Evolutionary conservation across 495 filamentous ascomycete species (phyloP), one percentile per base, ranked within the genome.

Genomic region (Penicillium salamii): DNA sequence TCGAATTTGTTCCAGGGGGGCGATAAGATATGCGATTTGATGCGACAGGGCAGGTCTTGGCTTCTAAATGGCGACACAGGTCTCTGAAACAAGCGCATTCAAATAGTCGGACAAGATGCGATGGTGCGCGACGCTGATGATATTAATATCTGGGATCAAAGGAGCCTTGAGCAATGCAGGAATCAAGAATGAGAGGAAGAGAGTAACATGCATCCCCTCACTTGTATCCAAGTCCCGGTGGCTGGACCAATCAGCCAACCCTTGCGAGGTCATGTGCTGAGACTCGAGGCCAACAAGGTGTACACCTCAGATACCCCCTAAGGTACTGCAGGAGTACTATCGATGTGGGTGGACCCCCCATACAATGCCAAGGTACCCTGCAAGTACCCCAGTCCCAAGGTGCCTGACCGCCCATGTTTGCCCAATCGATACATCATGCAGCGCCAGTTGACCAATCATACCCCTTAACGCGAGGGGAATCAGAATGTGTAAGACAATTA

Each of bases 171-270:
- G 35, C 48, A 55, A 58, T 53, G 54, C 42, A 55, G 53, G 32
- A 48, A 32, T 44, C 53, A 23, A 34, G 44, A 38, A 29, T 29
- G 26, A 17, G 46, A 48, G 31, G 43, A 36, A 3, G 51, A 56
- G 49, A 48, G 42, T 4, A 46, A 13, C 43, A 35, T 44, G 24
- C 39, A 15, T 54, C 55, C 58, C 55, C 55, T 59, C 58, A 58
- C 52, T 54, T 60, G 46, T 47, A 39, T 46, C 19, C 33, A 41
- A 21, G 38, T 46, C 41, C 48, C 55, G 51, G 61, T 57, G 61
- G 61, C 43, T 65, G 61, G 61, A 45, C 61, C 61, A 65, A 65
- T 62, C 53, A 62, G 20, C 29, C 49, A 39, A 32, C 15, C 26
- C 26, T 12, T 40, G 43, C n/a, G 7, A 31, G 49, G 47, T 53